Base-by-base conservation (phyloP, 768 basidiomycete genomes). In the Omphalotus guepiniiformis region DNA sequence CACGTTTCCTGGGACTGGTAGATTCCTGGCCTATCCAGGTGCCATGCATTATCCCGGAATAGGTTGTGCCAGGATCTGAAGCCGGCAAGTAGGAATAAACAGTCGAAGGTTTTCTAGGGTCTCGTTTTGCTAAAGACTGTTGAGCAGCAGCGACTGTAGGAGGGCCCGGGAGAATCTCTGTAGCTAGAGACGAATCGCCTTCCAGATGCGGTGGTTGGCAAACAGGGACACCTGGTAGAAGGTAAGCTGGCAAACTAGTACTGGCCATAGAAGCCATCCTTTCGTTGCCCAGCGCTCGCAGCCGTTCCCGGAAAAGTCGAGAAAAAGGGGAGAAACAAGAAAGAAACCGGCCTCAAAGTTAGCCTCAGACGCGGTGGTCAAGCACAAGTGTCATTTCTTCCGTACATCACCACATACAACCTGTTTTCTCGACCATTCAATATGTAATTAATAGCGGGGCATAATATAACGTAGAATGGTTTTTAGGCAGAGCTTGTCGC, bases 111-210 rank as follows among this genome's bases (percentile, higher is more conserved):
- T 91, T 89, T 73, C 78, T 88, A 59, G 82, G 82, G 72, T 92
- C 88, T 62, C 85, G 82, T 71, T 84, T 87, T 61, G 81, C 74
- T 46, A 78, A 72, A 58, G 78, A 69, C 68, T 87, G 85, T 67
- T 83, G 84, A 49, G 82, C 69, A 57, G 85, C 80, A 54, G 75
- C 70, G 53, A 89, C 65, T 54, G 88, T 80, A 43, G 90, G 90
- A 50, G 90, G 90, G 21, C 88, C 89, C 60, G 90, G 90, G 58
- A 93, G 78, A 70, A 93, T 85, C 76, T 92, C 90, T 51, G 90
- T 93, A 53, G 91, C 89, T 58, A 91, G 76, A 54, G 78, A 74
- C 47, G 85, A 69, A 74, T 93, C 88, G 56, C 87, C 83, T 64
- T 89, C 88, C 48, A 89, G 79, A 67, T 90, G 85, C 57, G 83